Percentiles rank a stretch among this genome's conserved stretches.
Conservation (phyloP, 805 yeast genomes). For the Starmerella tilneyi region DNA sequence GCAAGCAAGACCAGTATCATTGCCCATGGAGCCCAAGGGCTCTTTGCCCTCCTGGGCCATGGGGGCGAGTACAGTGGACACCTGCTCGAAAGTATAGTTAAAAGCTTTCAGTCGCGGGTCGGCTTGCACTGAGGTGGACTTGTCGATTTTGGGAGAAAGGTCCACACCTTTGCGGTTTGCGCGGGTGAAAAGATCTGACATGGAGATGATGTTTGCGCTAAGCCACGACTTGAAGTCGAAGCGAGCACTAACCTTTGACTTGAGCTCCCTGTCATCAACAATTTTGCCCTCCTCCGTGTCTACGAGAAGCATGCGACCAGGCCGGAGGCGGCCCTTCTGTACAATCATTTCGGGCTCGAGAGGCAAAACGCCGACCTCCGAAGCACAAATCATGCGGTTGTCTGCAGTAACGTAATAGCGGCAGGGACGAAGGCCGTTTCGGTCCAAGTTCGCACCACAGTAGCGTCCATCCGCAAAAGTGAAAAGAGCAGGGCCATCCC, state of each 20-base stretch:
- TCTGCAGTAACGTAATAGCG: constrained; percentile 92
- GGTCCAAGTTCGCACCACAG: constrained; percentile 95
- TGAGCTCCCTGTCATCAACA: constrained; percentile 86
- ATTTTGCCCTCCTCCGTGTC: constrained; percentile 88
- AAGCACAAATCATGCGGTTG: constrained; percentile 92
- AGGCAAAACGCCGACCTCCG: constrained; percentile 95
- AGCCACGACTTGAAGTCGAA: constrained; percentile 93
- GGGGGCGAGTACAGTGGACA: constrained; percentile 72
- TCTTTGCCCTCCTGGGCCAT: constrained; percentile 91
- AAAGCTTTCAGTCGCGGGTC: constrained; percentile 79
- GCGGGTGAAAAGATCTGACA: constrained; percentile 63
- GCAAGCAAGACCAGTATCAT: constrained; percentile 92
- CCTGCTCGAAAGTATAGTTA: constrained; percentile 92
- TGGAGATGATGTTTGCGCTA: constrained; percentile 69
- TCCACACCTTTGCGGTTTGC: constrained; percentile 37
- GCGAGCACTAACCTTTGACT: constrained; percentile 64
- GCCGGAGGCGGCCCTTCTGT: constrained; percentile 87
- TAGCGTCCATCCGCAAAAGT: constrained; percentile 95
- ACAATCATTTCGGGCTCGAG: constrained; percentile 72
- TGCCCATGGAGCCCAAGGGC: constrained; percentile 97
- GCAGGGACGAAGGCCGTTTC: constrained; percentile 97
- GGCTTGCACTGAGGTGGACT: constrained; percentile 45
- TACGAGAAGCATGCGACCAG: constrained; percentile 91
- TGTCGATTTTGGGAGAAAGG: constrained; percentile 24
- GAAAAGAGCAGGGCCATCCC: constrained; percentile 98